A percentile compares a stretch with the other conserved stretches of the same genome.
Conservation (phyloP, 768 basidiomycete genomes). For the Agaricus bisporus region DNA sequence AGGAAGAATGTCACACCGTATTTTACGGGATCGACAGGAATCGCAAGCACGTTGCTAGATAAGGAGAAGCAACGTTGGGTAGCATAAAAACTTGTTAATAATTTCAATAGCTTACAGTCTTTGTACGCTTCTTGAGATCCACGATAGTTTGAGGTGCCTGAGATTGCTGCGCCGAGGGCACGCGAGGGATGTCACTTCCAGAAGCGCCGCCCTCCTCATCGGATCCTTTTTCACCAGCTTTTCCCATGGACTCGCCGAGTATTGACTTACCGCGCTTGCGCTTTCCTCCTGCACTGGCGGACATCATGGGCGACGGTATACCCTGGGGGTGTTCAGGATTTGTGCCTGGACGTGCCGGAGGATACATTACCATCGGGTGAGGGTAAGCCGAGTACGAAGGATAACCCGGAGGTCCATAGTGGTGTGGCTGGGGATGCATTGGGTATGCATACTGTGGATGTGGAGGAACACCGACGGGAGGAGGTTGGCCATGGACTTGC, state of each 20-base stretch:
- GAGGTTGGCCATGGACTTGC: constrained; percentile 17
- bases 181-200: constrained; percentile 37
- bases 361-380: constrained; percentile 69
- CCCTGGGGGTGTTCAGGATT: constrained; percentile 31
- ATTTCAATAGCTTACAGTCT: constrained; percentile 50
- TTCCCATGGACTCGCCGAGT: constrained; percentile 27
- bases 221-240: constrained; percentile 42
- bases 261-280: constrained; percentile 54
- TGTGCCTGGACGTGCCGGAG: constrained; percentile 31
- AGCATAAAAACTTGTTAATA: background rate
- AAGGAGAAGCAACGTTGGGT: constrained; percentile 6
- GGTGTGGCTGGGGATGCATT: constrained; percentile 45
- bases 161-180: constrained; percentile 21
- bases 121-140: constrained; percentile 83
- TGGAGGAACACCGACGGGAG: constrained; percentile 22
- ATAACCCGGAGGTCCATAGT: constrained; percentile 47
- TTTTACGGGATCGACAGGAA: constrained; percentile 86
- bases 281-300: constrained; percentile 38
- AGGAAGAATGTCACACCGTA: constrained; percentile 85
- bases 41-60: constrained; percentile 75
- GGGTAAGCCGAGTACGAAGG: constrained; percentile 60
- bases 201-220: constrained; percentile 57
- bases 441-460: constrained; percentile 50
- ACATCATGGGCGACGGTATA: constrained; percentile 25
- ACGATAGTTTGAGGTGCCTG: constrained; percentile 23